These are phyloP conservation scores for Fusarium mangiferae DNA, from an alignment of 2,329 filamentous ascomycete species.

Conservation along the genomic window DNA sequence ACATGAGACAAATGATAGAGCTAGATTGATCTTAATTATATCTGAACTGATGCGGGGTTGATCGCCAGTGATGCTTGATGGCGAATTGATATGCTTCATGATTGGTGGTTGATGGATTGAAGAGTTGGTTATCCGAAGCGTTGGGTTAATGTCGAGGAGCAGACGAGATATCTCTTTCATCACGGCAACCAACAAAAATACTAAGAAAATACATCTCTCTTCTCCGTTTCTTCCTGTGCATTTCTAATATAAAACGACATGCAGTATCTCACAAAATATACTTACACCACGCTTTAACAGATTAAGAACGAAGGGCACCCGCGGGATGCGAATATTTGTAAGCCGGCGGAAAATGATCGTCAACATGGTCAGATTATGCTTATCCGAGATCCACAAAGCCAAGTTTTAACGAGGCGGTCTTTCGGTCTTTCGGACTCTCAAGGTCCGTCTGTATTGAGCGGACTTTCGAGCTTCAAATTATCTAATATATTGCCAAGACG, in stretches of 20 bases:
- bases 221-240: too few species aligned
- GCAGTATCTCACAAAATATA: neutral
- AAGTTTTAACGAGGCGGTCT: neutral
- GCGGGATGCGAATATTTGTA: slow-evolving; percentile 16
- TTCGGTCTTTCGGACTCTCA: slow-evolving; percentile 16
- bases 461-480: slow-evolving; percentile 1
- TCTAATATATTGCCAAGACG: neutral
- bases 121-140: slow-evolving; percentile 10
- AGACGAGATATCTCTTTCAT: neutral
- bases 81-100: slow-evolving; percentile 6
- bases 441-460: neutral
- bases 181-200: neutral
- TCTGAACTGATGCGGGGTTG: slow-evolving; percentile 2
- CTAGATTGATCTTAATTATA: neutral
- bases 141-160: neutral
- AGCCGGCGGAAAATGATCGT: neutral
- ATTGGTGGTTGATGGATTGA: slow-evolving; percentile 10
- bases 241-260: neutral
- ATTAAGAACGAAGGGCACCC: neutral
- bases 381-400: slow-evolving; percentile 18
- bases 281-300: neutral
- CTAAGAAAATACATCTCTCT: too few species aligned
- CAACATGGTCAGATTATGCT: slow-evolving; percentile 4
- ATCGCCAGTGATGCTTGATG: neutral
- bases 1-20: neutral